Percentiles rank a stretch among this genome's conserved stretches.
phyloP scores from a whole-genome alignment of 257 asterid species.

The Vinca minor region DNA sequence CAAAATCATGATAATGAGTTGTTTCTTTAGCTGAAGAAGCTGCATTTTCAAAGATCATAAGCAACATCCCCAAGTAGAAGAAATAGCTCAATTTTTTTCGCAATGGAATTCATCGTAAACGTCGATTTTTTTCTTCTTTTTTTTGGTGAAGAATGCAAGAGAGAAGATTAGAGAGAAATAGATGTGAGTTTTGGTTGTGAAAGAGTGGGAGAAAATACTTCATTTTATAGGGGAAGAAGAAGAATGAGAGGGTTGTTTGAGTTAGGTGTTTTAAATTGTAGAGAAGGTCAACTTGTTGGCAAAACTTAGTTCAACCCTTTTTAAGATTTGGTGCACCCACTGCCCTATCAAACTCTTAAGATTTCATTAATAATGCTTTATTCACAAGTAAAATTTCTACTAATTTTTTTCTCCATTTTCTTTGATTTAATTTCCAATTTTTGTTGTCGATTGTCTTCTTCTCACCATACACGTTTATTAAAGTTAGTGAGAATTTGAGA shows the following conservation, averaged over 20 bases:
- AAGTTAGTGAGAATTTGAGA: too few species aligned
- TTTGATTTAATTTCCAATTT: too few species aligned
- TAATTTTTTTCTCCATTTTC: too few species aligned
- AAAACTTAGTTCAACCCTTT: constrained; percentile 40
- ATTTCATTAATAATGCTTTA: constrained; percentile 29
- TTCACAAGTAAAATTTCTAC: constrained; percentile 27
- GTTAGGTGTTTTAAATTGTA: constrained; percentile 38
- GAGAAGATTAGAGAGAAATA: too few species aligned
- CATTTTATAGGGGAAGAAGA: constrained; percentile 34
- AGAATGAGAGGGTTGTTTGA: constrained; percentile 36
- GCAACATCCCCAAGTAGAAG: constrained; percentile 22
- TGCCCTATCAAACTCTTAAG: constrained; percentile 28
- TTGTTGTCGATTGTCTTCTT: too few species aligned
- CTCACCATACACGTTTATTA: too few species aligned
- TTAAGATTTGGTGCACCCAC: constrained; percentile 65
- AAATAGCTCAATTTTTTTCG: too few species aligned
- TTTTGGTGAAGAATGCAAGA: too few species aligned
- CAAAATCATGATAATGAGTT: constrained; percentile 54
- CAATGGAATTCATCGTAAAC: constrained; percentile 10
- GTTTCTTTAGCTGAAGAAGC: constrained; percentile 41
- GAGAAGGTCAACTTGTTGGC: constrained; percentile 12
- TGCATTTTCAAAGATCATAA: constrained; percentile 30
- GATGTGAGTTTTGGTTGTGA: constrained; percentile 19
- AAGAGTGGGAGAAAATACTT: constrained; percentile 20
- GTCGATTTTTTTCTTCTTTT: neutral